Conservation (phyloP, 2,329 filamentous ascomycete species). For the Fusarium sp. region DNA sequence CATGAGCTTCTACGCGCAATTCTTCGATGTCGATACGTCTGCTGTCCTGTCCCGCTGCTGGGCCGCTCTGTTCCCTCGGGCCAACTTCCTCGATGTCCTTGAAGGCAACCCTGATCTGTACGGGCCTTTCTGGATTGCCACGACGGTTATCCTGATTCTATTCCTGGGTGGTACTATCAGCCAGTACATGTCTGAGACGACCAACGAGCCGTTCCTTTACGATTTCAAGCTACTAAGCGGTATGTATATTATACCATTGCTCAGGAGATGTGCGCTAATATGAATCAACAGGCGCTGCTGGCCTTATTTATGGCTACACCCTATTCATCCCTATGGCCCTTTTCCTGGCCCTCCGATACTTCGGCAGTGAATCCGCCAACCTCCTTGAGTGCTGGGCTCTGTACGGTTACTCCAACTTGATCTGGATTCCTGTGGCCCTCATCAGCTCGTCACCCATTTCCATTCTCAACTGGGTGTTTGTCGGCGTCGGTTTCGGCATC, state of each 20-base stretch:
- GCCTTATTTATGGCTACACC: slow-evolving; percentile 96
- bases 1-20: slow-evolving; percentile 93
- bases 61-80: slow-evolving; percentile 88
- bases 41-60: slow-evolving; percentile 89
- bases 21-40: slow-evolving; percentile 97
- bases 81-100: slow-evolving; percentile 96
- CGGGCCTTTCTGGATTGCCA: slow-evolving; percentile 98
- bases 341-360: slow-evolving; percentile 93
- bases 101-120: slow-evolving; percentile 98
- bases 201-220: slow-evolving; percentile 84
- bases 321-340: slow-evolving; percentile 85
- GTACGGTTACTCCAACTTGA: slow-evolving; percentile 95
- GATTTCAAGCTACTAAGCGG: slow-evolving; percentile 91
- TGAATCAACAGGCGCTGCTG: slow-evolving; percentile 75
- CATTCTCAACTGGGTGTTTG: slow-evolving; percentile 93
- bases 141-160: slow-evolving; percentile 93
- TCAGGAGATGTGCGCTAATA: slow-evolving; percentile 19
- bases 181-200: slow-evolving; percentile 81
- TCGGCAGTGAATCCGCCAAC: slow-evolving; percentile 92
- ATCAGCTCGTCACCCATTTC: slow-evolving; percentile 90
- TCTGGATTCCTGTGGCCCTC: slow-evolving; percentile 95
- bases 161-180: slow-evolving; percentile 96
- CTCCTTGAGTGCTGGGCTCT: slow-evolving; percentile 94
- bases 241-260: slow-evolving; percentile 53
- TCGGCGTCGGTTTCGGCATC: slow-evolving; percentile 85